Evolutionary conservation across 2,329 filamentous ascomycete genomes (phyloP).

Genomic region (Davidsoniella neocaledoniae): DNA sequence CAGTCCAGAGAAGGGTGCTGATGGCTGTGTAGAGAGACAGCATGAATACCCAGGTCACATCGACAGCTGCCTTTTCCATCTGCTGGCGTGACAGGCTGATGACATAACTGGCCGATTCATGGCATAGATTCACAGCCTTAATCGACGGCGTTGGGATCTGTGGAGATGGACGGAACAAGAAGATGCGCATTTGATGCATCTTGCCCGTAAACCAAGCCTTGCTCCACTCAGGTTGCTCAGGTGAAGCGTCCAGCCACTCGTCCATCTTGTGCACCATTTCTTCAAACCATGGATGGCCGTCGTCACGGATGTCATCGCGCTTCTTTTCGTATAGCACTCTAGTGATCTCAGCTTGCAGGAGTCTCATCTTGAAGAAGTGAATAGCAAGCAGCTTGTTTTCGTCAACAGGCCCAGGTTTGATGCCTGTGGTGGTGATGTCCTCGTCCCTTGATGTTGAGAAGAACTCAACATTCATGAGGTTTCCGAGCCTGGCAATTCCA

Average conservation of each 20-base stretch:
- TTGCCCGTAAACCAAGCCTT: conserved; percentile 43
- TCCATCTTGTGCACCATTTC: conserved; percentile 64
- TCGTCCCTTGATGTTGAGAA: conserved; percentile 70
- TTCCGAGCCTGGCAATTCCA: conserved; percentile 64
- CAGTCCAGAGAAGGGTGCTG: conserved; percentile 80
- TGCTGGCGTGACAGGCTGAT: conserved; percentile 68
- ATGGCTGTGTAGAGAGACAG: conserved; percentile 80
- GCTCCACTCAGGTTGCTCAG: conserved; percentile 54
- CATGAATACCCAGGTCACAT: conserved; percentile 88
- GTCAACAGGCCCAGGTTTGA: conserved; percentile 53
- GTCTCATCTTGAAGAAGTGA: conserved; percentile 83
- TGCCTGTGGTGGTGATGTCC: conserved; percentile 62
- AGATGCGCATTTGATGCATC: conserved; percentile 66
- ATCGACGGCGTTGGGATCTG: conserved; percentile 76
- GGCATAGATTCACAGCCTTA: conserved; percentile 65
- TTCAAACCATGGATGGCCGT: conserved; percentile 74
- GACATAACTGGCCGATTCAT: conserved; percentile 65
- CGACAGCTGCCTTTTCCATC: conserved; percentile 56
- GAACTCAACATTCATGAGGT: conserved; percentile 72
- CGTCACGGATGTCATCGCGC: conserved; percentile 55
- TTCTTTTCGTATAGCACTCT: conserved; percentile 76
- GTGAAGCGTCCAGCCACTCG: conserved; percentile 62
- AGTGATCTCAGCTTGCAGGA: conserved; percentile 76
- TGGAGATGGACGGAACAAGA: conserved; percentile 78
- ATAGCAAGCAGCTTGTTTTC: conserved; percentile 79